phyloP scores from a whole-genome alignment of 805 yeast genomes.

The Pichia membranifaciens region DNA sequence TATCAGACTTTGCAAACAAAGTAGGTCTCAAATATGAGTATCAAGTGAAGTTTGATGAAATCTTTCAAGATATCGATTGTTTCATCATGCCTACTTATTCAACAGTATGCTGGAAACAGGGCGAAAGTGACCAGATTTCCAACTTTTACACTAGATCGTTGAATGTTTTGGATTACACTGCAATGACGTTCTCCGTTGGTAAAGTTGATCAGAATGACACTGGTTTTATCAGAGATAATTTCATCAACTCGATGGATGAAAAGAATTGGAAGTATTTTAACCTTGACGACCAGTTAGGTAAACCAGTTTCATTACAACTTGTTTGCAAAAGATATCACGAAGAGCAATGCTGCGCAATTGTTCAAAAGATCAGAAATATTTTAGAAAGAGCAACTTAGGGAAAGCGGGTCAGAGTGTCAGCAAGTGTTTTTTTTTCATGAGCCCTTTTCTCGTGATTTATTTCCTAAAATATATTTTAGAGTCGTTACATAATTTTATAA shows the following conservation, averaged over 20 bases:
- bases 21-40: constrained; percentile 30
- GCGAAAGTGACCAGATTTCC: constrained; percentile 34
- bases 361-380: constrained; percentile 4
- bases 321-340: constrained; percentile 52
- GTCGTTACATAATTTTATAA: background rate
- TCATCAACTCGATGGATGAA: constrained; percentile 32
- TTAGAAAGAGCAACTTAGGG: background rate
- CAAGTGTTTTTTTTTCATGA: too few relatives aligned
- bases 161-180: constrained; percentile 49
- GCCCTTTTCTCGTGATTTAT: background rate
- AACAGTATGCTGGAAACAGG: constrained; percentile 36
- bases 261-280: constrained; percentile 37
- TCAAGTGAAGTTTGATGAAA: constrained; percentile 34
- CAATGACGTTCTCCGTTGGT: constrained; percentile 40
- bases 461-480: background rate
- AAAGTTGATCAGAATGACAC: constrained; percentile 34
- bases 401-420: background rate
- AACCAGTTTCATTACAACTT: constrained; percentile 53
- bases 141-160: constrained; percentile 51
- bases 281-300: constrained; percentile 35
- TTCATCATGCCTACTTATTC: constrained; percentile 43
- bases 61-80: constrained; percentile 44
- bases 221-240: constrained; percentile 31
- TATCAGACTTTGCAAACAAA: constrained; percentile 37
- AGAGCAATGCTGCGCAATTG: constrained; percentile 35